A percentile compares a stretch with the other conserved stretches of the same genome.
These are phyloP conservation scores for Beauveria scarabaeidicola DNA, from an alignment of 2,329 filamentous ascomycete species.

Conservation along the genomic window DNA sequence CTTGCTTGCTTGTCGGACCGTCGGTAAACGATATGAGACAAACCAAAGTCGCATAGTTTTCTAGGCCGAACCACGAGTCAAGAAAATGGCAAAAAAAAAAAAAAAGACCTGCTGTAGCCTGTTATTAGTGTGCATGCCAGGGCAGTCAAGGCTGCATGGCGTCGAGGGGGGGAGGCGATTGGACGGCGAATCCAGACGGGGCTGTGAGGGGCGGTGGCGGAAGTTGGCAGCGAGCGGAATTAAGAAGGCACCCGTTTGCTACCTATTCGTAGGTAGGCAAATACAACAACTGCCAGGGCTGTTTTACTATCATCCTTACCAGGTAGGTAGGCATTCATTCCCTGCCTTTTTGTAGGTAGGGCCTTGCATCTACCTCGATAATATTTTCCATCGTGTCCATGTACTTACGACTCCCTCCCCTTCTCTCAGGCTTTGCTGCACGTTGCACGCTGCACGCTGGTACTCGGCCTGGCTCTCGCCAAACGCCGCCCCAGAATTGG, in stretches of 20 bases:
- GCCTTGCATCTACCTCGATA: too few relatives aligned
- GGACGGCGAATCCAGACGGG: not conserved
- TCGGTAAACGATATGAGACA: not conserved
- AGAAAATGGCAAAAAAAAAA: not conserved
- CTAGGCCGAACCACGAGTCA: not conserved
- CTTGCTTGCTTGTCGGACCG: too few relatives aligned
- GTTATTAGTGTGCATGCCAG: not conserved
- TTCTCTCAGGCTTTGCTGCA: not conserved
- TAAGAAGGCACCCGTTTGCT: too few relatives aligned
- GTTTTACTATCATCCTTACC: not conserved
- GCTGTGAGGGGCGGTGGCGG: not conserved
- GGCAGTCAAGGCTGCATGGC: not conserved
- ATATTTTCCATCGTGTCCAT: too few relatives aligned
- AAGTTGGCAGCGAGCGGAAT: too few relatives aligned
- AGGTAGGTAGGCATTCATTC: not conserved
- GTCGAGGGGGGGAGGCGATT: not conserved
- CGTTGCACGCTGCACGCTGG: not conserved
- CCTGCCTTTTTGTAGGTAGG: too few relatives aligned
- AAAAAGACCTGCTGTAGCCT: not conserved
- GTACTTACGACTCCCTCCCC: too few relatives aligned
- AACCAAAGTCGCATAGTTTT: not conserved
- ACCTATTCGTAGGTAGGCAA: too few relatives aligned
- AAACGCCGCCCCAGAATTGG: not conserved
- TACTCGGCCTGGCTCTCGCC: slow-evolving; percentile 4
- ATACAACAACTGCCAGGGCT: not conserved